phyloP scores from a whole-genome alignment of 176 grass and related monocot species.

The Carex littledalei region DNA sequence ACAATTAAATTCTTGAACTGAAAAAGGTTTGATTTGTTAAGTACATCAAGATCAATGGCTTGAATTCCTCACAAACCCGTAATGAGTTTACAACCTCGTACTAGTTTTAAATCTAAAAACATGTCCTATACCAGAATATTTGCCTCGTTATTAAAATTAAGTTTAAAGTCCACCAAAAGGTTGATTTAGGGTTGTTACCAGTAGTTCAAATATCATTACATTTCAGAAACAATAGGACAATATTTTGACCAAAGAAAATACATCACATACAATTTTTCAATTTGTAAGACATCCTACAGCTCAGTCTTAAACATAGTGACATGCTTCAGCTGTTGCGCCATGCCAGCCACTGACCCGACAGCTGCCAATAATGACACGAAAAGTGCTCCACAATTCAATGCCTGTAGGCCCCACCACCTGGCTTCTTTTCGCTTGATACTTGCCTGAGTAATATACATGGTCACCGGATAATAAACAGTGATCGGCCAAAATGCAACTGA shows the following conservation, averaged over 20 bases:
- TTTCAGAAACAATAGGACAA: background rate
- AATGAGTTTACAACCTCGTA: no score
- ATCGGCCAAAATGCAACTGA: constrained; percentile 76
- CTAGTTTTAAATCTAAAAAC: no score
- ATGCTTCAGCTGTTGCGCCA: constrained; percentile 59
- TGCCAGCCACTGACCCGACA: constrained; percentile 61
- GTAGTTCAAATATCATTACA: constrained; percentile 3
- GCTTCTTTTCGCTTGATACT: constrained; percentile 48
- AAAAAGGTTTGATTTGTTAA: background rate
- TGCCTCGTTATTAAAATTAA: no score
- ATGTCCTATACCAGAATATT: no score
- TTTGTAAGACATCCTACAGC: constrained; percentile 26
- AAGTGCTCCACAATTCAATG: constrained; percentile 55
- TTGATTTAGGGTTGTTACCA: background rate
- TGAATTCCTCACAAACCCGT: no score
- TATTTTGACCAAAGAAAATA: background rate
- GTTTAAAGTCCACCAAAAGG: no score
- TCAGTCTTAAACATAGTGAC: constrained; percentile 68
- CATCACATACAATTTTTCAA: background rate
- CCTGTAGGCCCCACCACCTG: constrained; percentile 67
- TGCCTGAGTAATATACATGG: constrained; percentile 69
- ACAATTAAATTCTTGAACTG: background rate
- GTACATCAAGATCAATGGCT: background rate
- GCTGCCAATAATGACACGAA: constrained; percentile 65
- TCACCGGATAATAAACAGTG: constrained; percentile 81